Evolutionary conservation across 805 yeast genomes (phyloP).

Genomic region (Ogataea henricii): DNA sequence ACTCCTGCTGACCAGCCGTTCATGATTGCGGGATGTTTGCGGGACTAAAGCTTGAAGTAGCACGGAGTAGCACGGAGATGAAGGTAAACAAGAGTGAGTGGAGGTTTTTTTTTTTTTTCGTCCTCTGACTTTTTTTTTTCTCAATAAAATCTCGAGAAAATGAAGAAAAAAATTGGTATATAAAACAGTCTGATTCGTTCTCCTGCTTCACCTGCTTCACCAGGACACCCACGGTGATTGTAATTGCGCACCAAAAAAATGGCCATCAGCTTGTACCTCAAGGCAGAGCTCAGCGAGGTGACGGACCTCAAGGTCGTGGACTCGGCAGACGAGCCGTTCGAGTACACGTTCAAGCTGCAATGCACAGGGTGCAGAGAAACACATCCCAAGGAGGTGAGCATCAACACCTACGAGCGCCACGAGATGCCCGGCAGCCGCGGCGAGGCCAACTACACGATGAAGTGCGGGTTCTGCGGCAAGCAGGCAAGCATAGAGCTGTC

Average conservation of each 20-base stretch:
- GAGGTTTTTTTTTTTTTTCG: not conserved
- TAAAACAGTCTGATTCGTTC: not conserved
- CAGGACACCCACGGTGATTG: not conserved
- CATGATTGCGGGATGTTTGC: not conserved
- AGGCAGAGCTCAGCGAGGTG: conserved; percentile 40
- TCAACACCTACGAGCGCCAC: conserved; percentile 66
- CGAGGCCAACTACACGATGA: conserved; percentile 79
- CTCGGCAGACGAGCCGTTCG: conserved; percentile 60
- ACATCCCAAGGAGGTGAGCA: conserved; percentile 69
- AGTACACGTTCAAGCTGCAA: conserved; percentile 69
- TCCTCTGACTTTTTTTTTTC: not conserved
- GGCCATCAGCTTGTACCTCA: conserved; percentile 34
- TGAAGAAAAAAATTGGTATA: not conserved
- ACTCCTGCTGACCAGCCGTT: conserved; percentile 3
- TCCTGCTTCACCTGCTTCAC: not conserved
- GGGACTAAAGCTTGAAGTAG: too few species aligned
- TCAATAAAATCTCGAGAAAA: conserved; percentile 11
- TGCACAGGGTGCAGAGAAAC: conserved; percentile 81
- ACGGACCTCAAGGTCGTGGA: conserved; percentile 55
- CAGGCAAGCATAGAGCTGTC: conserved; percentile 27
- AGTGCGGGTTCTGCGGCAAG: conserved; percentile 32
- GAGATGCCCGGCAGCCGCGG: conserved; percentile 75
- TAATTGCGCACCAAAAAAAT: conserved; percentile 11
- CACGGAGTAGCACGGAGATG: not conserved
- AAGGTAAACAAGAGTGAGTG: not conserved